phyloP scores from a whole-genome alignment of 352 stramenopile species.

The Phytopythium vexans region DNA sequence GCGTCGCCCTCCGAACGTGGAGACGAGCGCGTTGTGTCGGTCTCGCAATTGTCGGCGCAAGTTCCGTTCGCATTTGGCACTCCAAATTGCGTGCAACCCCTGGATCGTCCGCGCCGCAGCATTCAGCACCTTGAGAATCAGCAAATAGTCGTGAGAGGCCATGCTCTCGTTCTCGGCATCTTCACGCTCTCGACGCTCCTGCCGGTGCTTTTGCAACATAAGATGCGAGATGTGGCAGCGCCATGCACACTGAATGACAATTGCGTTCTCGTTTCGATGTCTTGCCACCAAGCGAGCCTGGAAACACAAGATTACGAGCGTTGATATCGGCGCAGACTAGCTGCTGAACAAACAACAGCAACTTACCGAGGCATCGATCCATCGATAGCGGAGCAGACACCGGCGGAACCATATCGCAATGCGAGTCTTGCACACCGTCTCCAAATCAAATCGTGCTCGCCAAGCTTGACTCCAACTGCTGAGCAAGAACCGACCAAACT shows the following conservation, averaged over 20 bases:
- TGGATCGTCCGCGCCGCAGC: slow-evolving; percentile 47
- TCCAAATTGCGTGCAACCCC: slow-evolving; percentile 39
- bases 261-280: slow-evolving; percentile 20
- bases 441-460: slow-evolving; percentile 34
- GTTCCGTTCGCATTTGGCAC: slow-evolving; percentile 25
- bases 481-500: slow-evolving; percentile 49
- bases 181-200: slow-evolving; percentile 33
- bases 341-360: neutral
- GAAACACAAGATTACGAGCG: neutral
- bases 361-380: neutral
- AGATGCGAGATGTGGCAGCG: slow-evolving; percentile 18
- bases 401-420: slow-evolving; percentile 1
- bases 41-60: slow-evolving; percentile 30
- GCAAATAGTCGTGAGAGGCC: slow-evolving; percentile 35
- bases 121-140: slow-evolving; percentile 36
- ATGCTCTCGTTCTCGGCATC: slow-evolving; percentile 28
- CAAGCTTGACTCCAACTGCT: slow-evolving; percentile 32
- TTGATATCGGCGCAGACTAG: neutral
- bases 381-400: neutral
- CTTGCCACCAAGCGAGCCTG: slow-evolving; percentile 25
- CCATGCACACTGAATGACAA: slow-evolving; percentile 52
- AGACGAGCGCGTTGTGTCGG: slow-evolving; percentile 34
- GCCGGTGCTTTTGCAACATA: slow-evolving; percentile 17
- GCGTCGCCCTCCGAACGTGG: slow-evolving; percentile 29
- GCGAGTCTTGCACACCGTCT: slow-evolving; percentile 8